These are phyloP conservation scores for Phytophthora uliginosa DNA, from an alignment of 352 stramenopile genomes.

Conservation along the genomic window DNA sequence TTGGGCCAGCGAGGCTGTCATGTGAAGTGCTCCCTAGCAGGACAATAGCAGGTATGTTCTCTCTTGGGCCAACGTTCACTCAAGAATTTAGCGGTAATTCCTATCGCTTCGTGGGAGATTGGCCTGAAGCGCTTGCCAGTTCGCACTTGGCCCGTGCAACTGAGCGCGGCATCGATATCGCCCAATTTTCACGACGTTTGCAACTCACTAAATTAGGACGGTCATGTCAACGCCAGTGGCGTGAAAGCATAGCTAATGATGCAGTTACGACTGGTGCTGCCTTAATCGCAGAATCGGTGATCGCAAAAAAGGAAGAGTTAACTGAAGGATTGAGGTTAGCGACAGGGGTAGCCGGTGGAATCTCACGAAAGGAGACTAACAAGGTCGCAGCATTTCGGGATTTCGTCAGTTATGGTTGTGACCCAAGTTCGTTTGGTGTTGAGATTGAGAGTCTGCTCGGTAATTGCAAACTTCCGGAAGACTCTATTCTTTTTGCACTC, in stretches of 20 bases:
- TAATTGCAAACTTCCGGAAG: conserved; percentile 70
- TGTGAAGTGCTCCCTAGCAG: conserved; percentile 59
- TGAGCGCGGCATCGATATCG: conserved; percentile 67
- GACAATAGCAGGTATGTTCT: conserved; percentile 71
- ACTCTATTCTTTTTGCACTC: conserved; percentile 64
- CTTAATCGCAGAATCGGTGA: conserved; percentile 38
- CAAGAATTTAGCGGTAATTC: conserved; percentile 73
- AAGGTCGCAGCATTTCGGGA: conserved; percentile 52
- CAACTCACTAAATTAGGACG: conserved; percentile 56
- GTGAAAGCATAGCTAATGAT: conserved; percentile 33
- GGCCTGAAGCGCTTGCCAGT: conserved; percentile 72
- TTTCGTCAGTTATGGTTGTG: conserved; percentile 74
- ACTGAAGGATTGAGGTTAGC: conserved; percentile 45
- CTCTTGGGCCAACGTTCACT: conserved; percentile 69
- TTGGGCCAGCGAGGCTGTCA: conserved; percentile 75
- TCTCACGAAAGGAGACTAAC: conserved; percentile 45
- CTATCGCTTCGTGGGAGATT: conserved; percentile 76
- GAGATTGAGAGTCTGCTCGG: conserved; percentile 71
- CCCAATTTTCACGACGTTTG: conserved; percentile 51
- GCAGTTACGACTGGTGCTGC: conserved; percentile 13
- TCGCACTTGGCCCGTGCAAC: conserved; percentile 66
- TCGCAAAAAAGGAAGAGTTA: conserved; percentile 56
- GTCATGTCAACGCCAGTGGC: conserved; percentile 62
- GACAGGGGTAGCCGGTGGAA: conserved; percentile 7
- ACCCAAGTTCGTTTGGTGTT: conserved; percentile 63